A percentile compares a stretch with the other conserved stretches of the same genome.
Evolutionary conservation across 352 stramenopile genomes (phyloP).

Genomic region (Pythium dissotocum): DNA sequence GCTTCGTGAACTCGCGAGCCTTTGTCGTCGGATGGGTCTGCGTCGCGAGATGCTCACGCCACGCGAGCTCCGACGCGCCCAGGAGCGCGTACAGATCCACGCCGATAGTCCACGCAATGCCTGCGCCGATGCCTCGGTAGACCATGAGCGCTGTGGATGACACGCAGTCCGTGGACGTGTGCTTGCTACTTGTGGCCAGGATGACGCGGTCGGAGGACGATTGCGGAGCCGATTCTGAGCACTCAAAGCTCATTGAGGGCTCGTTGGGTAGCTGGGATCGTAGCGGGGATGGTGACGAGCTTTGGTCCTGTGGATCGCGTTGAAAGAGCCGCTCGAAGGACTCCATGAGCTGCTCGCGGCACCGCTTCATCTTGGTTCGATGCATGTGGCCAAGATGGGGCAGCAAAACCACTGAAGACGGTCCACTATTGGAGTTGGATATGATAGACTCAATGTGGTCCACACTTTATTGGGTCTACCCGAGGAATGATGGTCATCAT

Average conservation of each 20-base stretch:
- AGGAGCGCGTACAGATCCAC: constrained; percentile 68
- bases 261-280: neutral
- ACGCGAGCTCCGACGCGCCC: constrained; percentile 37
- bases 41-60: constrained; percentile 36
- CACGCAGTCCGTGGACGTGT: constrained; percentile 54
- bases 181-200: constrained; percentile 35
- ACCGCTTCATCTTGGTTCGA: neutral
- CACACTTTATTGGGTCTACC: neutral
- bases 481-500: constrained; percentile 11
- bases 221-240: neutral
- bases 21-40: constrained; percentile 30
- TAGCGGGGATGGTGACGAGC: neutral
- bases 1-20: constrained; percentile 33
- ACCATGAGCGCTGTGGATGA: constrained; percentile 65
- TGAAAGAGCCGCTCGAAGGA: constrained; percentile 4
- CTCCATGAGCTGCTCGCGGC: neutral
- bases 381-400: neutral
- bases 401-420: neutral
- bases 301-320: neutral
- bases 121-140: constrained; percentile 59
- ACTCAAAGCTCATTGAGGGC: neutral
- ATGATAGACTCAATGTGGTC: constrained; percentile 5
- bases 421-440: neutral
- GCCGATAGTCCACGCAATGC: constrained; percentile 73
- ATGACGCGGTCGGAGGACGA: neutral